Conservation (phyloP, 345 rosid species). For the Lumnitzera littorea region DNA sequence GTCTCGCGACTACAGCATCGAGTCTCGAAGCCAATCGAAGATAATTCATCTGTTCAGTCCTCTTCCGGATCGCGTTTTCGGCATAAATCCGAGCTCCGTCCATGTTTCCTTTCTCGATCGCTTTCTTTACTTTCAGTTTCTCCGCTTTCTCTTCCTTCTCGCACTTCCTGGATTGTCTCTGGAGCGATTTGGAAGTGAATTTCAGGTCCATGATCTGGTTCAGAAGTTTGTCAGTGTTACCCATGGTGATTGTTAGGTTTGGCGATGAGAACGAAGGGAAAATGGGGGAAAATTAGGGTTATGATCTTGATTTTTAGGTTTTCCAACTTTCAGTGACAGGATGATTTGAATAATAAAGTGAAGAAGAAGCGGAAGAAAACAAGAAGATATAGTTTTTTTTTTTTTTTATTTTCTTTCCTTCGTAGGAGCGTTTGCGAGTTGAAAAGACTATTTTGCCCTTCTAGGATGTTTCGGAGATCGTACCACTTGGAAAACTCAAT, state of each 20-base stretch:
- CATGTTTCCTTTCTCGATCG: constrained; percentile 97
- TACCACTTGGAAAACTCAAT: no score
- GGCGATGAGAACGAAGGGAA: no score
- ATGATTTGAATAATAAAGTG: no score
- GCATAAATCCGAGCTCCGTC: constrained; percentile 98
- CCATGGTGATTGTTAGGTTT: constrained; percentile 28
- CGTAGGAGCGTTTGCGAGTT: no score
- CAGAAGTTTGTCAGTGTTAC: constrained; percentile 87
- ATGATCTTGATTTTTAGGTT: no score
- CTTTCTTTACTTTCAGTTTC: constrained; percentile 93
- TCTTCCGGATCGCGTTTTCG: constrained; percentile 92
- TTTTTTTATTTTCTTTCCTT: no score
- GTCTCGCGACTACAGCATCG: constrained; percentile 92
- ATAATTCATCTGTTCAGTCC: constrained; percentile 98
- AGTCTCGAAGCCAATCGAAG: constrained; percentile 90
- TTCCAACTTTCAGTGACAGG: no score
- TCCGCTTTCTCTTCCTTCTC: constrained; percentile 97
- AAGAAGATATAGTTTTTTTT: no score
- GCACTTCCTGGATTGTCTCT: constrained; percentile 85
- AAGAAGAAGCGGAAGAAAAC: no score
- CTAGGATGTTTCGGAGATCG: no score
- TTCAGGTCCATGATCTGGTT: constrained; percentile 97
- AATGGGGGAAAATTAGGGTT: no score
- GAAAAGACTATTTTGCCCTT: no score
- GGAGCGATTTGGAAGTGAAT: constrained; percentile 87